phyloP scores from a whole-genome alignment of 148 eudicot genomes.

The Spergularia marina region DNA sequence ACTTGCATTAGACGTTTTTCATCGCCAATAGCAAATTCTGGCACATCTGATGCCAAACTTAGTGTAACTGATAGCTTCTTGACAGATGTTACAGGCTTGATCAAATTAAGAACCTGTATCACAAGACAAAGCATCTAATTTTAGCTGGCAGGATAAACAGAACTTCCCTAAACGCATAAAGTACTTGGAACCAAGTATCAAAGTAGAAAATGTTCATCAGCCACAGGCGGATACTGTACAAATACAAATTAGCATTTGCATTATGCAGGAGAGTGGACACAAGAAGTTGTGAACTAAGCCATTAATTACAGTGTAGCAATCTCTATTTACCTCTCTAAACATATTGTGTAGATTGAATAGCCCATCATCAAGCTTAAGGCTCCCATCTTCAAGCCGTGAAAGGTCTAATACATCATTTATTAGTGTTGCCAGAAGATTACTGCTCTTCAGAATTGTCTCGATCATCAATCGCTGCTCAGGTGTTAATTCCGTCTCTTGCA shows the following conservation, averaged over 20 bases:
- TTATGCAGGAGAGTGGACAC: not conserved
- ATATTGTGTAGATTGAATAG: constrained; percentile 71
- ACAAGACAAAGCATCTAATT: constrained; percentile 25
- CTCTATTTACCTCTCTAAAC: constrained; percentile 56
- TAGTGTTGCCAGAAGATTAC: constrained; percentile 80
- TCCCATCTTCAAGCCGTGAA: constrained; percentile 95
- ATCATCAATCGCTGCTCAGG: constrained; percentile 95
- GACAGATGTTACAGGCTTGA: constrained; percentile 78
- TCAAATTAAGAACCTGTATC: constrained; percentile 67
- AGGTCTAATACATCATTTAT: constrained; percentile 92
- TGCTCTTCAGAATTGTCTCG: constrained; percentile 84
- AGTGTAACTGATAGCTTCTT: constrained; percentile 57
- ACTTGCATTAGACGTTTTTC: constrained; percentile 86
- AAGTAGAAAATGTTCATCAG: not conserved
- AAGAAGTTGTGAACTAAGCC: not conserved
- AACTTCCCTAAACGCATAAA: not conserved
- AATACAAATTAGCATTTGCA: not conserved
- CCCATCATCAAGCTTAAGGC: constrained; percentile 73
- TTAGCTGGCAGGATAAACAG: not conserved
- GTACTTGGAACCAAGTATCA: not conserved
- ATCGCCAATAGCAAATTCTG: constrained; percentile 79
- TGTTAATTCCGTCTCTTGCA: constrained; percentile 76
- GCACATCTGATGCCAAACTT: constrained; percentile 63
- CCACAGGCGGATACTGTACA: not conserved
- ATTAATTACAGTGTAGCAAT: not conserved